Conservation (phyloP, 148 eudicot genomes). For the Chenopodium quinoa region DNA sequence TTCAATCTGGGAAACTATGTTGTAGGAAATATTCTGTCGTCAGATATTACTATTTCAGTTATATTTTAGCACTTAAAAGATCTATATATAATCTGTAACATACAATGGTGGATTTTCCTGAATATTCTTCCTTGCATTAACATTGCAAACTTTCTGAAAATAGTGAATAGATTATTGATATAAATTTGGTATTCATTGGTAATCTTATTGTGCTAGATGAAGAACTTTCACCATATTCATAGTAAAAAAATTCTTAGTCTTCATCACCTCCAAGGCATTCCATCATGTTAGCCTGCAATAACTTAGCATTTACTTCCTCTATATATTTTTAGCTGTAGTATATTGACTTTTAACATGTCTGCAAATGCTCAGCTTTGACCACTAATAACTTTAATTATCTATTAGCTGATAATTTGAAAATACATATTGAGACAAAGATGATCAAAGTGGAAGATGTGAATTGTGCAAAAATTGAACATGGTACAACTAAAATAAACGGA, state of each 20-base stretch:
- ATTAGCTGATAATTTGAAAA: too few relatives aligned
- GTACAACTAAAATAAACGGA: too few relatives aligned
- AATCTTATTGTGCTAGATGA: background rate
- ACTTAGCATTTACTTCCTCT: background rate
- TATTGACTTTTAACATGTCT: too few relatives aligned
- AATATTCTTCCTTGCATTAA: background rate
- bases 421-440: too few relatives aligned
- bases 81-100: background rate
- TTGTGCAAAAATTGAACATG: too few relatives aligned
- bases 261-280: background rate
- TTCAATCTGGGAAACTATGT: background rate
- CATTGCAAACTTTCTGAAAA: background rate
- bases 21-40: background rate
- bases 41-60: background rate
- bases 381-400: too few relatives aligned
- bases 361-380: too few relatives aligned
- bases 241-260: background rate
- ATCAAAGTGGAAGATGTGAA: too few relatives aligned
- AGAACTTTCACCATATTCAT: background rate
- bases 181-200: background rate
- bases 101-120: background rate
- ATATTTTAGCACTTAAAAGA: background rate
- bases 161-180: background rate
- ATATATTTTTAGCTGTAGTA: too few relatives aligned
- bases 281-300: background rate